phyloP scores from a whole-genome alignment of 2,329 filamentous ascomycete species.

The Sporothrix phasma region DNA sequence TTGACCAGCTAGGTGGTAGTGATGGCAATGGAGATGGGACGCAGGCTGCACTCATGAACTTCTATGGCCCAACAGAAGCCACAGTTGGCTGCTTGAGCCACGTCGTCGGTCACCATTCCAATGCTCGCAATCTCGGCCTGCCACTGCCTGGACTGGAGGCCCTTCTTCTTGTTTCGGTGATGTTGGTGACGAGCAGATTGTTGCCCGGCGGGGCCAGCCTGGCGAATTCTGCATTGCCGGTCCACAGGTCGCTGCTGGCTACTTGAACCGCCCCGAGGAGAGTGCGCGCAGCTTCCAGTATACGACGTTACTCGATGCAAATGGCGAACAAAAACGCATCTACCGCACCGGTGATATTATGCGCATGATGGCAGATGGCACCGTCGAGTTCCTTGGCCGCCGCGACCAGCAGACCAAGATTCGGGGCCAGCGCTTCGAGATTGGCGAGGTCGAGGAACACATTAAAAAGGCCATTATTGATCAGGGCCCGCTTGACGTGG shows the following conservation, averaged over 20 bases:
- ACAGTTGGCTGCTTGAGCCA: constrained; percentile 12
- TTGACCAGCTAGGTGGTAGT: constrained; percentile 43
- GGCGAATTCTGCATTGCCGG: constrained; percentile 36
- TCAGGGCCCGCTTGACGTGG: constrained; percentile 10
- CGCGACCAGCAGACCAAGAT: constrained; percentile 17
- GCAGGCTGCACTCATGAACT: constrained; percentile 17
- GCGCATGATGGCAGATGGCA: constrained; percentile 16
- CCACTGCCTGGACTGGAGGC: constrained; percentile 18
- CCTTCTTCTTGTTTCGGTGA: constrained; percentile 14
- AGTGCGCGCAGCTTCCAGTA: constrained; percentile 11
- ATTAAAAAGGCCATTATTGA: constrained; percentile 6
- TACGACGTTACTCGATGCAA: neutral
- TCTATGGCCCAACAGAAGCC: constrained; percentile 49
- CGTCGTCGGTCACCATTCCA: constrained; percentile 12
- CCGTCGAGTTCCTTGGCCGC: constrained; percentile 16
- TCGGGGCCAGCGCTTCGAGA: constrained; percentile 16
- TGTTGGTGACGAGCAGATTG: constrained; percentile 6
- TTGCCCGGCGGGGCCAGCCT: constrained; percentile 19
- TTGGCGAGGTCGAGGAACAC: constrained; percentile 14
- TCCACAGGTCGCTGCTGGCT: constrained; percentile 35
- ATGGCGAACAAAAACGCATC: constrained; percentile 7
- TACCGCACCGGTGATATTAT: constrained; percentile 17
- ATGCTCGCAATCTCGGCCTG: constrained; percentile 18
- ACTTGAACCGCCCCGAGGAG: constrained; percentile 27
- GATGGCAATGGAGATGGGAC: constrained; percentile 30